These are phyloP conservation scores for Lasiodiplodia hormozganensis DNA, from an alignment of 2,329 filamentous ascomycete genomes.

Conservation along the genomic window DNA sequence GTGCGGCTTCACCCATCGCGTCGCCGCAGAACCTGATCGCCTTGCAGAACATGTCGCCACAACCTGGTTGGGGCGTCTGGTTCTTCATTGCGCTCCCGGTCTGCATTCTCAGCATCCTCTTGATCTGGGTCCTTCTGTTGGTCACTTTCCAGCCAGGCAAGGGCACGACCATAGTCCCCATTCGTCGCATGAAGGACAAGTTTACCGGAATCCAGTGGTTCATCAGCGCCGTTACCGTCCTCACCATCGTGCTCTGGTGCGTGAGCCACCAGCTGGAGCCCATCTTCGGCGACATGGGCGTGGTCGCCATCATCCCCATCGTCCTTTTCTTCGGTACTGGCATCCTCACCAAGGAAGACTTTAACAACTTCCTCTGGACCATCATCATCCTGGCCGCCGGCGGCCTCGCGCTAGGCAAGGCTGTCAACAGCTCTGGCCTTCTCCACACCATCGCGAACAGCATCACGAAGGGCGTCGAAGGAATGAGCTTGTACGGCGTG, in stretches of 20 bases:
- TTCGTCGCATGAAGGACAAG: constrained; percentile 84
- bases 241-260: constrained; percentile 92
- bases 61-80: constrained; percentile 93
- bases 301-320: constrained; percentile 94
- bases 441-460: constrained; percentile 82
- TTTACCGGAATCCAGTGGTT: constrained; percentile 94
- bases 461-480: constrained; percentile 77
- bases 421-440: constrained; percentile 90
- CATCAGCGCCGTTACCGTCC: constrained; percentile 80
- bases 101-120: constrained; percentile 82
- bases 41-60: constrained; percentile 90
- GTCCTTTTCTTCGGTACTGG: constrained; percentile 96
- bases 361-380: constrained; percentile 99
- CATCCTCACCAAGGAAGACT: constrained; percentile 97
- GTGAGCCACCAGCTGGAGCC: constrained; percentile 85
- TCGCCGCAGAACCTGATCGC: constrained; percentile 98
- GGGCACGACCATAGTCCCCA: constrained; percentile 88
- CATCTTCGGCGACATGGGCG: constrained; percentile 96
- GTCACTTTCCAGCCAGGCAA: constrained; percentile 83
- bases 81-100: constrained; percentile 96
- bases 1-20: constrained; percentile 94
- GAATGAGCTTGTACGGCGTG: constrained; percentile 79
- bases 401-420: constrained; percentile 89
- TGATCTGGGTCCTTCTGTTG: constrained; percentile 89
- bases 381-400: constrained; percentile 98